phyloP scores from a whole-genome alignment of 306 rosid species.

The Cotoneaster glaucophyllus region DNA sequence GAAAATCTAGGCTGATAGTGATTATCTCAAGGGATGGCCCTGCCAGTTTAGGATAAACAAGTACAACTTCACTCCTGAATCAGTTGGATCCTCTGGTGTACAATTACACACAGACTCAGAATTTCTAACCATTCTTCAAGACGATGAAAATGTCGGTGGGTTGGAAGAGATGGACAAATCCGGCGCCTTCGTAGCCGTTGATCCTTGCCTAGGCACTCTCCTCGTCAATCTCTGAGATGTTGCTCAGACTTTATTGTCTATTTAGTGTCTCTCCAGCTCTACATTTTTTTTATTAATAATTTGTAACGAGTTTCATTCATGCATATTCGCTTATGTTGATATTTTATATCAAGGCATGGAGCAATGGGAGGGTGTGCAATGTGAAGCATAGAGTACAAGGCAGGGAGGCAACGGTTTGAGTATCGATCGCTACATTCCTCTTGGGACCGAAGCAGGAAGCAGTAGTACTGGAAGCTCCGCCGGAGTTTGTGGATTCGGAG shows the following conservation, averaged over 20 bases:
- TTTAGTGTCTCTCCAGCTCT: too few relatives aligned
- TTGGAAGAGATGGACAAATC: conserved; percentile 43
- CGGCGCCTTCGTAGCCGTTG: conserved; percentile 29
- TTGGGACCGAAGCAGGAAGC: conserved; percentile 38
- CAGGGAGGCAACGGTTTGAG: conserved; percentile 33
- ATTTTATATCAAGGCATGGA: conserved; percentile 30
- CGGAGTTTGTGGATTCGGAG: conserved; percentile 35
- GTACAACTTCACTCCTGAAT: conserved; percentile 44
- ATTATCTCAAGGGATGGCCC: conserved; percentile 36
- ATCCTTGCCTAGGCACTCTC: conserved; percentile 42
- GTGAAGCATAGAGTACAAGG: conserved; percentile 54
- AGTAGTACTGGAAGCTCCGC: conserved; percentile 36
- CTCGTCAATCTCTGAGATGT: conserved; percentile 48
- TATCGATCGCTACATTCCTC: conserved; percentile 42
- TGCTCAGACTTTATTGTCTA: conserved; percentile 16
- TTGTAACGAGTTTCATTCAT: too few relatives aligned
- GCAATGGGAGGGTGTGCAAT: conserved; percentile 54
- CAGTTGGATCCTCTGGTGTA: conserved; percentile 43
- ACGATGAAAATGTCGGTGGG: conserved; percentile 59
- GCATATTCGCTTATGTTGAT: background rate
- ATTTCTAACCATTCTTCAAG: conserved; percentile 56
- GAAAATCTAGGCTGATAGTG: conserved; percentile 19
- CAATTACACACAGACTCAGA: conserved; percentile 50
- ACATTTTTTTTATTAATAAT: too few relatives aligned
- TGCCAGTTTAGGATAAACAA: conserved; percentile 56